Percentiles rank a stretch among this genome's conserved stretches.
Evolutionary conservation across 2,329 filamentous ascomycete species (phyloP).

Genomic region (Colletotrichum echinochloae): DNA sequence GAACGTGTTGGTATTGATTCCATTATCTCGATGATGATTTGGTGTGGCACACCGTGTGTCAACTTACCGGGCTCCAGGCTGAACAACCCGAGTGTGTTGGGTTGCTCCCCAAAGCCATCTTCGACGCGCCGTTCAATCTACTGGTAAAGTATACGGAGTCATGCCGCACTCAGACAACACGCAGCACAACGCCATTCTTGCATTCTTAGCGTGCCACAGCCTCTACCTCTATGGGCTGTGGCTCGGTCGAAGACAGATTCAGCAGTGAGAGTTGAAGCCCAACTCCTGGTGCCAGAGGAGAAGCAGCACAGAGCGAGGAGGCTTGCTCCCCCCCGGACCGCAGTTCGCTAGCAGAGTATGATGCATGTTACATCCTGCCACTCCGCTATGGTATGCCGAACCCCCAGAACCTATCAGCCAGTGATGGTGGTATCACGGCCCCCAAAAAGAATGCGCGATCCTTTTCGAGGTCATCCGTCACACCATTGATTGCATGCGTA

Average conservation of each 20-base stretch:
- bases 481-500: background rate
- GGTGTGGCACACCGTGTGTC: background rate
- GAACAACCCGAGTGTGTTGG: background rate
- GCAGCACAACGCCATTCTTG: conserved; percentile 21
- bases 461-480: background rate
- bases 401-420: background rate
- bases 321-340: background rate
- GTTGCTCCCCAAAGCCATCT: background rate
- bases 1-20: background rate
- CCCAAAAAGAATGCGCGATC: conserved; percentile 17
- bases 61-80: conserved; percentile 18
- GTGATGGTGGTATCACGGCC: conserved; percentile 1
- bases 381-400: conserved; percentile 9
- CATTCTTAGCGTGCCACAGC: conserved; percentile 12
- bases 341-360: background rate
- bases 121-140: conserved; percentile 4
- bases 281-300: background rate
- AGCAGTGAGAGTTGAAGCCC: background rate
- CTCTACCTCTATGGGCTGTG: conserved; percentile 19
- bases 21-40: background rate
- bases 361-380: conserved; percentile 6
- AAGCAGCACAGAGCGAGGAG: background rate
- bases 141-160: background rate
- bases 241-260: background rate
- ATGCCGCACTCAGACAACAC: conserved; percentile 12